Evolutionary conservation across 179 eudicot genomes (phyloP), one percentile per base, ranked within the genome.

Genomic region (Silene vulgaris): DNA sequence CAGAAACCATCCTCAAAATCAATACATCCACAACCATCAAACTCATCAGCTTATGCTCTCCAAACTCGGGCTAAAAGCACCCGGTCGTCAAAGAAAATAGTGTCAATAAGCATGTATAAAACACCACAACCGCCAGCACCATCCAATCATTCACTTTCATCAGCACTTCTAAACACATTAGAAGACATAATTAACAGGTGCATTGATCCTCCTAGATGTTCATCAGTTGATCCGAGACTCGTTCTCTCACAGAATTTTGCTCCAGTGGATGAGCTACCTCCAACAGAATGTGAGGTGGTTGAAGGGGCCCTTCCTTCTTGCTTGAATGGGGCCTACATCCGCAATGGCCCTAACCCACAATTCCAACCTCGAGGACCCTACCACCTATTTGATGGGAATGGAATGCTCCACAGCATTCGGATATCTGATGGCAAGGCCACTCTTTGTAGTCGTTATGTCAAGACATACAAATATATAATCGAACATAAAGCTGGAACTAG

Each of bases 281-380:
- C 96, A 0, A 84, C 90, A 0, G 80, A 78, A 29, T 90, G 96
- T 74, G 75, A 75, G 54, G 82, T 83, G 8, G 69, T 82, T 5
- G 75, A 78, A 8, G 97, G 97, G 5, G 52, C 74, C 71, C 84
- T 89, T 14, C 97, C 97, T 14, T 52, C 82, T 2, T 84, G 85
- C 75, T 89, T 91, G 0, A 75, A 90, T 75, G 97, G 90, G 13
- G 91, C 88, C 19, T 91, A 91, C 83, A 86, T 91, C 69, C 87
- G 97, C 11, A 91, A 89, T 71, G 97, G 97, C 45, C 91, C 97
- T 11, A 91, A 91, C 81, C 91, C 94, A 12, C 97, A 89, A 64
- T 87, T 83, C 80, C 77, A 85, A 48, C 93, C 96, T 5, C 85
- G 80, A 0, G 90, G 96, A 11, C 93, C 96, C 5, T 85, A 87